Base-by-base conservation (phyloP, 768 basidiomycete genomes). In the Amanita phalloides region DNA sequence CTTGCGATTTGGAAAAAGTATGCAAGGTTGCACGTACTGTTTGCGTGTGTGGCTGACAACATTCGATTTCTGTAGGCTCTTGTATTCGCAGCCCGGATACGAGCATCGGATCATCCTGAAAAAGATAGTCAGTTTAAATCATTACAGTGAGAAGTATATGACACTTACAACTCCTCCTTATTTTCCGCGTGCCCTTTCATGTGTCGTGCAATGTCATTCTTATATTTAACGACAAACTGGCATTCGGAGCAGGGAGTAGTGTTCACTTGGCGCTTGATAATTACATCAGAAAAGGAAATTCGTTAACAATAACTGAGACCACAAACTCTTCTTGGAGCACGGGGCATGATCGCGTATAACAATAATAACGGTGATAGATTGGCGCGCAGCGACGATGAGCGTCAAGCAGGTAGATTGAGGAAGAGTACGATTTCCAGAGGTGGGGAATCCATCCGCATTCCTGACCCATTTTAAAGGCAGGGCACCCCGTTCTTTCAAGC, bases 1-100 rank as follows among this genome's bases (percentile, higher is more conserved):
- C 23, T 28, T n/a, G 26, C 38, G 17, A 39, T 17, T 17, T 17
- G n/a, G 13, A 26, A 45, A 26, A 26, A 25, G n/a, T 13, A 25
- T n/a, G 9, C 3, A 23, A 21, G 13, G 13, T 6, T 25, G n/a
- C 43, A 45, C 43, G 5, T 30, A 45, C 26, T 45, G 43, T 28
- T 14, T 45, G 7, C 23, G 13, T n/a, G 23, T 30, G 14, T 45
- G 43, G 13, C 28, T 45, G 14, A 13, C 43, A 5, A 47, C 32
- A 30, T 50, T 50, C 6, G 49, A 50, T 30, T 42, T 50, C 37
- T 50, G 49, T 5, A 50, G 30, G 10, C 5, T 30, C 49, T 41
- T 50, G 30, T 42, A 50, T 7, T n/a, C 23, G 49, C 49, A 43
- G 17, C 26, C 26, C 6, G 10, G 9, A 20, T 32, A 47, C 2